Evolutionary conservation across 768 basidiomycete genomes (phyloP).

Genomic region (Boletus edulis): DNA sequence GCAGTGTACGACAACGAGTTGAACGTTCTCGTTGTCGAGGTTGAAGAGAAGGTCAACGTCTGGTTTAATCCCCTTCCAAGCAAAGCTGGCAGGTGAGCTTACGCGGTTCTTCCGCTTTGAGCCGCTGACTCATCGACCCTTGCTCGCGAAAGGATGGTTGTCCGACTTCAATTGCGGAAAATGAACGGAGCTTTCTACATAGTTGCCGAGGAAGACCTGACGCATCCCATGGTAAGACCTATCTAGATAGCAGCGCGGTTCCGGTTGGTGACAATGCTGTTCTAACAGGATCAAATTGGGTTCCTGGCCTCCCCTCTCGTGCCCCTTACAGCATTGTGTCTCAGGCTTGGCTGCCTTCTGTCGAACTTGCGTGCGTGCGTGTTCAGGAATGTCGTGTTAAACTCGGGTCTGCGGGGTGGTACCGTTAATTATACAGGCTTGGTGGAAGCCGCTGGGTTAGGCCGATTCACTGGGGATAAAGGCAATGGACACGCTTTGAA

Average conservation of each 20-base stretch:
- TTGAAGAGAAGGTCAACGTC: constrained; percentile 36
- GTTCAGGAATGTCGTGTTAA: constrained; percentile 17
- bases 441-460: constrained; percentile 21
- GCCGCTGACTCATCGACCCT: not conserved
- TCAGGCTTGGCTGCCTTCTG: too few species aligned
- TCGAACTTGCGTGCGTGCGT: constrained; percentile 25
- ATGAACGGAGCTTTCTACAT: too few species aligned
- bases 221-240: constrained; percentile 46
- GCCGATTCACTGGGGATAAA: not conserved
- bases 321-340: constrained; percentile 10
- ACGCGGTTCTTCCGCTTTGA: not conserved
- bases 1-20: constrained; percentile 49
- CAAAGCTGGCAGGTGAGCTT: constrained; percentile 46
- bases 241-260: not conserved
- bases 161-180: constrained; percentile 51
- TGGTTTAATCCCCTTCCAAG: constrained; percentile 50
- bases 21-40: constrained; percentile 47
- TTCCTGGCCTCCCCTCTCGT: constrained; percentile 19
- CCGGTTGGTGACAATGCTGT: not conserved
- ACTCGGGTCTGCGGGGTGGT: constrained; percentile 20
- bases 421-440: constrained; percentile 15
- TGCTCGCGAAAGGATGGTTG: constrained; percentile 37
- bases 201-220: constrained; percentile 57
- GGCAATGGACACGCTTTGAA: constrained; percentile 13
- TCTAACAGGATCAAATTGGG: constrained; percentile 20